These are phyloP conservation scores for Lunularia cruciata DNA, from an alignment of 225 moss, liverwort and hornwort genomes.

Conservation along the genomic window DNA sequence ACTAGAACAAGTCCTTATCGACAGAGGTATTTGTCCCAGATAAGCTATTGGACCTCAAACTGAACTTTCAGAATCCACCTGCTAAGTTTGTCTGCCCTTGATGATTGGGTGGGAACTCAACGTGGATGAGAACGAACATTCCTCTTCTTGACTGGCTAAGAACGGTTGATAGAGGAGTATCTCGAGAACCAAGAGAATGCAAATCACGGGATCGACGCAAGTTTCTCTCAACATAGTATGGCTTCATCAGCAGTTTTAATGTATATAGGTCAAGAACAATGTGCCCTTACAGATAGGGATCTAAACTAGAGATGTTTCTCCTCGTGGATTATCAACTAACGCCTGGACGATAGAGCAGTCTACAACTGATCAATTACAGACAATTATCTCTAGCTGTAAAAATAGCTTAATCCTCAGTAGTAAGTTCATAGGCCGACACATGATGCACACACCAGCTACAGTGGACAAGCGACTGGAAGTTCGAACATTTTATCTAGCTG, in stretches of 20 bases:
- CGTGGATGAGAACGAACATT: no score
- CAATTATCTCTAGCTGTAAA: background rate
- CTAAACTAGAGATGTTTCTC: background rate
- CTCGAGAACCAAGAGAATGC: no score
- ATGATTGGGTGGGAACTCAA: no score
- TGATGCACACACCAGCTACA: background rate
- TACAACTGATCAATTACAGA: background rate
- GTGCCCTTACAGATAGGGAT: background rate
- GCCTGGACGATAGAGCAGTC: background rate
- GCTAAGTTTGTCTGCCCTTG: no score
- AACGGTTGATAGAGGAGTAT: no score
- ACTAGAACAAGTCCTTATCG: no score
- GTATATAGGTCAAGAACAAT: background rate
- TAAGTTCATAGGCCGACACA: background rate
- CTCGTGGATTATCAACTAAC: background rate
- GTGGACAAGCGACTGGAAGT: background rate
- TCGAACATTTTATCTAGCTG: background rate
- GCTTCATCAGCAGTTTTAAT: constrained; percentile 7
- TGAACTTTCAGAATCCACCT: no score
- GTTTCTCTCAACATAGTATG: constrained; percentile 2
- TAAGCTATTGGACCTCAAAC: no score
- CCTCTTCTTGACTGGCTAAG: no score
- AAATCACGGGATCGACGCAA: no score
- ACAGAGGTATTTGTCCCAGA: no score
- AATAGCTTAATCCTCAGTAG: background rate